A percentile compares a stretch with the other conserved stretches of the same genome.
Conservation (phyloP, 1,139 yeast genomes). For the Yamadazyma dushanensis region DNA sequence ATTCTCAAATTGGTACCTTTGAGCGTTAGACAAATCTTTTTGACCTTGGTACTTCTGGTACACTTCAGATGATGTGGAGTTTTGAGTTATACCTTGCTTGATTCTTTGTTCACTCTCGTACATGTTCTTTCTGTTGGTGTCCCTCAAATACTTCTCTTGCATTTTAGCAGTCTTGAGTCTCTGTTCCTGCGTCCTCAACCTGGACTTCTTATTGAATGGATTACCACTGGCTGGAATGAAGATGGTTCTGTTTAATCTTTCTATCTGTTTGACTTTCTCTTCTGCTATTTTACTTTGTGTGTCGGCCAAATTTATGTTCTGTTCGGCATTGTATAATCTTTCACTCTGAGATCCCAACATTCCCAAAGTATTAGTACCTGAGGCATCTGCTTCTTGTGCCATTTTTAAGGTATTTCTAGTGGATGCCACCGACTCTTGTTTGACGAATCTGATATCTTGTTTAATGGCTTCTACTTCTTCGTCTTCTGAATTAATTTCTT, state of each 20-base stretch:
- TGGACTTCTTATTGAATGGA: conserved; percentile 83
- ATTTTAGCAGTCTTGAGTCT: conserved; percentile 64
- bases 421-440: conserved; percentile 83
- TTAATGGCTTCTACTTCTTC: conserved; percentile 90
- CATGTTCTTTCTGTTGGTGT: conserved; percentile 42
- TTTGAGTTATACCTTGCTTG: conserved; percentile 40
- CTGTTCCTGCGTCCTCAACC: conserved; percentile 75
- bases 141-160: conserved; percentile 55
- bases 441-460: conserved; percentile 79
- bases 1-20: conserved; percentile 50
- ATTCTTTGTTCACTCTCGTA: conserved; percentile 49
- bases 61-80: conserved; percentile 38
- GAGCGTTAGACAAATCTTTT: conserved; percentile 47
- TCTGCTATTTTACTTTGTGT: conserved; percentile 84
- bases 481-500: conserved; percentile 58
- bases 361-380: conserved; percentile 88
- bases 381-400: conserved; percentile 90
- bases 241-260: conserved; percentile 76
- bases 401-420: conserved; percentile 83
- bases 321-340: conserved; percentile 75
- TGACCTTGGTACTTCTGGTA: conserved; percentile 53
- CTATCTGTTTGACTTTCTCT: conserved; percentile 78
- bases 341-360: conserved; percentile 93
- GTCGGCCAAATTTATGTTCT: conserved; percentile 71
- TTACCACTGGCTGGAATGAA: conserved; percentile 80